Base-by-base conservation (phyloP, 208 protist species). In the Herpetomonas samuelpessoai region DNA sequence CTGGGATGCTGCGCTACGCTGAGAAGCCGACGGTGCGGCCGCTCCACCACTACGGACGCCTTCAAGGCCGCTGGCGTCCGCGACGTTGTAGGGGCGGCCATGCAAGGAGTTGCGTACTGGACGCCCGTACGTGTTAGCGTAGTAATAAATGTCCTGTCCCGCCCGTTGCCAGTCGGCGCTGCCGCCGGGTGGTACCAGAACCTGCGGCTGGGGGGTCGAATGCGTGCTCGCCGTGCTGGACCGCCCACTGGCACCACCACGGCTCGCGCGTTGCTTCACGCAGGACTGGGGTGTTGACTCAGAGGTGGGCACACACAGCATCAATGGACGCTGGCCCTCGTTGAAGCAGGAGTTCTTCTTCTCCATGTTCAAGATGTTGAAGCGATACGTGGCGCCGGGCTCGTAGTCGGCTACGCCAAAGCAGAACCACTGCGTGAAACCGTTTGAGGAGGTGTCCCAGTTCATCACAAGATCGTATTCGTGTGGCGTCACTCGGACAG, bases 351-450 rank as follows among this genome's bases (percentile, higher is more conserved):
- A 97, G 64, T 77, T 69, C 7, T 68, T 62, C 72, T 99, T 99
- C 54, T 96, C 80, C 74, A 99, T 86, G 71, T 99, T 99, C 31
- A 98, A 65, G 56, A 99, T 98, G 67, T 98, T 99, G 68, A 99
- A 98, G 29, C 80, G 90, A 50, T 97, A 98, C 2, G 68, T 83
- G 51, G 57, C 76, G 16, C 85, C 93, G 18, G 81, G 70, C 7
- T 30, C 52, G 48, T 86, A 90, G 49, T 83, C 58, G 21, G 60
- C 53, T 3, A 99, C 65, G 30, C 68, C 65, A 60, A 99, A 99
- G 80, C 86, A 98, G 65, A 97, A 99, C 98, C 98, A 99, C 82
- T 99, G 98, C 38, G 95, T 96, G 79, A 97, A 97, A 26, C 87
- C 91, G 53, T 84, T 87, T 9, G 96, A 98, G 39, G 97, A 91